phyloP scores from a whole-genome alignment of 306 rosid species.

The Urtica urens region DNA sequence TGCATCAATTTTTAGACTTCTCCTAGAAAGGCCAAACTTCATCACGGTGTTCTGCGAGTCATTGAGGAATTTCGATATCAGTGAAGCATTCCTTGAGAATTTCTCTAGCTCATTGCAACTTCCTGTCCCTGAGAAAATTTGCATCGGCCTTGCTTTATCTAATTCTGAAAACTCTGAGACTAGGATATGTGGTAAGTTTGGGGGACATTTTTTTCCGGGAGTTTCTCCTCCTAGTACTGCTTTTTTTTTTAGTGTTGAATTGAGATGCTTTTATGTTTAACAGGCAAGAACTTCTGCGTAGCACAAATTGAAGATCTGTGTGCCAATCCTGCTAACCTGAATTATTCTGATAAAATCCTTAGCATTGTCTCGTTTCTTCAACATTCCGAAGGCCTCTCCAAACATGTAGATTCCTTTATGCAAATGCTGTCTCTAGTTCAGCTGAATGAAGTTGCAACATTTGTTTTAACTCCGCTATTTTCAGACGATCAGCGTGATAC shows the following conservation, averaged over 20 bases:
- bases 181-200: conserved; percentile 52
- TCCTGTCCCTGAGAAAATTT: conserved; percentile 60
- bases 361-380: conserved; percentile 65
- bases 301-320: conserved; percentile 70
- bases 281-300: conserved; percentile 81
- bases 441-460: conserved; percentile 44
- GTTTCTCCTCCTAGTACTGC: neutral
- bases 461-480: conserved; percentile 62
- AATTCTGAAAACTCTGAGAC: conserved; percentile 74
- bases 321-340: conserved; percentile 42
- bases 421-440: conserved; percentile 79
- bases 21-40: conserved; percentile 71
- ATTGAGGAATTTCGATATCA: conserved; percentile 48
- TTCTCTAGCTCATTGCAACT: conserved; percentile 50
- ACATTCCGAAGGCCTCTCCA: conserved; percentile 72
- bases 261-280: conserved; percentile 11
- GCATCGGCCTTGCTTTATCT: conserved; percentile 72
- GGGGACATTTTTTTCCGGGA: neutral
- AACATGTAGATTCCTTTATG: conserved; percentile 89
- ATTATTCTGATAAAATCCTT: conserved; percentile 60
- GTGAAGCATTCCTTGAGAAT: conserved; percentile 44
- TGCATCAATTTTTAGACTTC: conserved; percentile 47
- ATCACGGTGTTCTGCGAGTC: conserved; percentile 73
- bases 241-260: conserved; percentile 2
- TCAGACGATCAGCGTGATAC: conserved; percentile 65